Percentiles rank a stretch among this genome's conserved stretches.
Evolutionary conservation across 1,139 yeast genomes (phyloP).

Genomic region (Saccharomyces hybrid): DNA sequence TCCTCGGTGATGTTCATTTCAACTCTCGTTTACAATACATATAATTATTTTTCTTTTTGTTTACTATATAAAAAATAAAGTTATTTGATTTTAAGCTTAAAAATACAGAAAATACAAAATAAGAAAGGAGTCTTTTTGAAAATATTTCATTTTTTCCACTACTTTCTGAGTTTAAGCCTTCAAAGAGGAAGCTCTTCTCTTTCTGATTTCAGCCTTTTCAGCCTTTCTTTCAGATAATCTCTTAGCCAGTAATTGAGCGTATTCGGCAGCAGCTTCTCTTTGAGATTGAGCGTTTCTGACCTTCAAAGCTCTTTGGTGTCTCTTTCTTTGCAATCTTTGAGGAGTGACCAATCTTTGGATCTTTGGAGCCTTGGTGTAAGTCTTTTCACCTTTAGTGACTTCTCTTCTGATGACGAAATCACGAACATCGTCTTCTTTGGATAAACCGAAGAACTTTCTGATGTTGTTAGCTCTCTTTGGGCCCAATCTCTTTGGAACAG

Average conservation of each 20-base stretch:
- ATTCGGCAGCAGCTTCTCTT: constrained; percentile 99
- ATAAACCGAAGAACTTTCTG: constrained; percentile 97
- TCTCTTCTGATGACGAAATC: constrained; percentile 98
- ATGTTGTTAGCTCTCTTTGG: constrained; percentile 99
- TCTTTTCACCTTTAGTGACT: constrained; percentile 95
- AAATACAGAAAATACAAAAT: not conserved
- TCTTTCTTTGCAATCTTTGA: constrained; percentile 98
- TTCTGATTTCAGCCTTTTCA: constrained; percentile 94
- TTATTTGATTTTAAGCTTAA: not conserved
- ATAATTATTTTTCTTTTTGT: not conserved
- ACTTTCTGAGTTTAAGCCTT: constrained; percentile 4
- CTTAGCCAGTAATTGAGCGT: constrained; percentile 97
- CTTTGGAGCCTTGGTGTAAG: constrained; percentile 99
- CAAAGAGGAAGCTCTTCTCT: constrained; percentile 96
- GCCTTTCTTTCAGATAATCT: constrained; percentile 98
- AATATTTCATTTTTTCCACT: too few relatives aligned
- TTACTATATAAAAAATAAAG: not conserved
- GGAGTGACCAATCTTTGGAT: constrained; percentile 99
- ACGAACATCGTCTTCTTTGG: constrained; percentile 94
- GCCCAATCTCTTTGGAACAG: too few relatives aligned
- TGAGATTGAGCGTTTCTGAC: constrained; percentile 96
- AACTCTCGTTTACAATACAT: not conserved
- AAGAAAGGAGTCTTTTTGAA: not conserved
- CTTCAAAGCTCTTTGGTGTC: constrained; percentile 91
- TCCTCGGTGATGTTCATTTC: too few relatives aligned